A percentile compares a stretch with the other conserved stretches of the same genome.
These are phyloP conservation scores for Boeremia lycopersici DNA, from an alignment of 2,329 filamentous ascomycete species.

Conservation along the genomic window DNA sequence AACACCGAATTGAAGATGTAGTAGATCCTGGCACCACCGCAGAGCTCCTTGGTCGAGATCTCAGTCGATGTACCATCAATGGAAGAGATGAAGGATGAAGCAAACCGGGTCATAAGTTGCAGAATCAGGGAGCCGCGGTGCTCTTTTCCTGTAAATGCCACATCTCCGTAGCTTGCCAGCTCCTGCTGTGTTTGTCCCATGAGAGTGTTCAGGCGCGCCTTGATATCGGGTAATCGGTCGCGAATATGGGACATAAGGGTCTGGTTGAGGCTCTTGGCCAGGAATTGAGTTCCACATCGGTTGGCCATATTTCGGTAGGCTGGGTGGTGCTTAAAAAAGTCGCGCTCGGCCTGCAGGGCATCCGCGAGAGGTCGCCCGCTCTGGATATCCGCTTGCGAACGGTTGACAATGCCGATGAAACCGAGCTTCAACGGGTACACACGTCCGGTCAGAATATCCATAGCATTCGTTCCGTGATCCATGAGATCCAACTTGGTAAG, in stretches of 20 bases:
- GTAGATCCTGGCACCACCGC: conserved; percentile 92
- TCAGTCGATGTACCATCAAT: conserved; percentile 98
- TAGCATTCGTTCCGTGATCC: conserved; percentile 97
- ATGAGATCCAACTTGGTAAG: conserved; percentile 97
- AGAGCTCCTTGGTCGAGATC: conserved; percentile 97
- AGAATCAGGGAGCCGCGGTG: conserved; percentile 93
- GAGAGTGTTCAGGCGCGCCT: conserved; percentile 92
- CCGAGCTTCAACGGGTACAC: conserved; percentile 97
- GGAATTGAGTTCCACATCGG: conserved; percentile 89
- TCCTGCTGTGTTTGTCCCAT: conserved; percentile 99
- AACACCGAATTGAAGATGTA: conserved; percentile 99
- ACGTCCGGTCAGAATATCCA: conserved; percentile 95
- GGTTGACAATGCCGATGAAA: conserved; percentile 97
- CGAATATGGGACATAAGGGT: conserved; percentile 97
- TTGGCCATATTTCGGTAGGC: conserved; percentile 96
- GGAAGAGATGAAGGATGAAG: conserved; percentile 95
- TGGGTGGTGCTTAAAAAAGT: conserved; percentile 97
- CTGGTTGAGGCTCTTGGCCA: conserved; percentile 92
- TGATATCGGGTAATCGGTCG: conserved; percentile 95
- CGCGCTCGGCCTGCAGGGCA: conserved; percentile 84
- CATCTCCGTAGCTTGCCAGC: conserved; percentile 95
- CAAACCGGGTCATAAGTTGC: conserved; percentile 97
- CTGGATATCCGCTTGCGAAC: conserved; percentile 97
- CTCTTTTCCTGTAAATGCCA: conserved; percentile 96
- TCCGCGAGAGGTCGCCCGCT: conserved; percentile 94